Evolutionary conservation across 139 green algal genomes (phyloP), one percentile per base, ranked within the genome.

Genomic region (Chlorella sp.): DNA sequence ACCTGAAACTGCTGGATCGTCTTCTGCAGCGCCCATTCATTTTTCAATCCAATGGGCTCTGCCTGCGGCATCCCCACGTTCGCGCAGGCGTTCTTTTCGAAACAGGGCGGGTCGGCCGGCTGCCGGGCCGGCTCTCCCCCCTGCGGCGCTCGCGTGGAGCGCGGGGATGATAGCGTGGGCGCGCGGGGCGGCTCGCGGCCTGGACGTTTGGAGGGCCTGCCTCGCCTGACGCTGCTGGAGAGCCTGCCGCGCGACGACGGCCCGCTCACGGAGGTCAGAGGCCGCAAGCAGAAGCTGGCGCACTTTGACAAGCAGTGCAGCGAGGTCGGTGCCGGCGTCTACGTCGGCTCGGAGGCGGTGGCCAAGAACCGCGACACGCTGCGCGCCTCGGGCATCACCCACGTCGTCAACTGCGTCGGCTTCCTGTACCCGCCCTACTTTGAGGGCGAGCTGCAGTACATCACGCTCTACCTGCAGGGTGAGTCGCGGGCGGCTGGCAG

Each of bases 391-490:
- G 87, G 89, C 66, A 95, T 99, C 78, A 98, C 91, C 31, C 95
- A 99, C 72, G 88, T 99, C 5, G 76, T 99, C 40, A 99, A 99
- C 84, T 98, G 95, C 81, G 95, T 98, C 0, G 95, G 94, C 5
- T 93, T 95, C 65, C 83, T 98, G 17, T 97, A 93, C 74, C 87
- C 88, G 23, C 85, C 95, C 69, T 96, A 95, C 83, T 97, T 96
- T 75, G 73, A 90, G 60, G 77, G 85, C 14, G 88, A 98, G 66
- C 74, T 99, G 1, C 58, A 63, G 0, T 99, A 99, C 90, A 86
- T 89, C 65, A 94, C 90, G 19, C 83, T 98, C 12, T 97, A 90
- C 82, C 82, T 99, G 70, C 90, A 97, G 86, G 91, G 94, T 96
- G 50, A 12, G 79, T 19, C 0, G 11, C 25, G 11, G 45, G 35